Evolutionary conservation across 2,329 filamentous ascomycete genomes (phyloP).

Genomic region (Beauveria caledonica): DNA sequence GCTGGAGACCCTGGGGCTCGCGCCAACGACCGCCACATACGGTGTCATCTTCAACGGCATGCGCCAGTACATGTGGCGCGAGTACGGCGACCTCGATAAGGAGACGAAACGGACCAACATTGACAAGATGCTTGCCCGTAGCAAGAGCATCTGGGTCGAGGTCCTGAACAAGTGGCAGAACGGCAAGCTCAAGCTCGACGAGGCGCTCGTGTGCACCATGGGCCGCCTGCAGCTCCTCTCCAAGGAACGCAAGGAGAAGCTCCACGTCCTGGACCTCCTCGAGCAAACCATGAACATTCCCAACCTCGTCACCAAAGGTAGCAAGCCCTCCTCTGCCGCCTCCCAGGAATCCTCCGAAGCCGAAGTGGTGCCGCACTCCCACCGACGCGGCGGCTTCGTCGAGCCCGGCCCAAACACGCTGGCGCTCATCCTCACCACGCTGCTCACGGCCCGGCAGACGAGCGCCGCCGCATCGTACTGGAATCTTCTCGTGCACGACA

Average conservation of each 20-base stretch:
- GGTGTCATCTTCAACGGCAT: conserved; percentile 77
- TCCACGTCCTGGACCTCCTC: conserved; percentile 67
- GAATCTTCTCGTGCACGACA: conserved; percentile 56
- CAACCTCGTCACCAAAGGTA: conserved; percentile 29
- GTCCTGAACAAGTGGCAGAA: conserved; percentile 67
- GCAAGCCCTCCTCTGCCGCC: background rate
- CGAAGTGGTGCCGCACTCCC: background rate
- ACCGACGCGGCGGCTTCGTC: conserved; percentile 20
- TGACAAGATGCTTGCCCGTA: conserved; percentile 51
- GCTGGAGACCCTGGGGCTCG: conserved; percentile 54
- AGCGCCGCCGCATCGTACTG: conserved; percentile 68
- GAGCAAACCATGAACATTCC: conserved; percentile 75
- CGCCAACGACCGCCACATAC: conserved; percentile 65
- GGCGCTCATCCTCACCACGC: conserved; percentile 58
- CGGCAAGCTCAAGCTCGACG: conserved; percentile 65
- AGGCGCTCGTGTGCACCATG: conserved; percentile 73
- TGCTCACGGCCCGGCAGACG: conserved; percentile 51
- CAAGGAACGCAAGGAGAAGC: conserved; percentile 49
- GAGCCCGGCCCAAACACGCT: conserved; percentile 51
- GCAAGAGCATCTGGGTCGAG: conserved; percentile 72
- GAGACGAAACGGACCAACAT: conserved; percentile 27
- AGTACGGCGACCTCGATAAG: conserved; percentile 19
- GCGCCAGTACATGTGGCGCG: conserved; percentile 28
- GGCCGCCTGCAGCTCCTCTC: conserved; percentile 65
- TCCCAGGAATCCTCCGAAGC: background rate